phyloP scores from a whole-genome alignment of 768 basidiomycete genomes.

The Suillus occidentalis region DNA sequence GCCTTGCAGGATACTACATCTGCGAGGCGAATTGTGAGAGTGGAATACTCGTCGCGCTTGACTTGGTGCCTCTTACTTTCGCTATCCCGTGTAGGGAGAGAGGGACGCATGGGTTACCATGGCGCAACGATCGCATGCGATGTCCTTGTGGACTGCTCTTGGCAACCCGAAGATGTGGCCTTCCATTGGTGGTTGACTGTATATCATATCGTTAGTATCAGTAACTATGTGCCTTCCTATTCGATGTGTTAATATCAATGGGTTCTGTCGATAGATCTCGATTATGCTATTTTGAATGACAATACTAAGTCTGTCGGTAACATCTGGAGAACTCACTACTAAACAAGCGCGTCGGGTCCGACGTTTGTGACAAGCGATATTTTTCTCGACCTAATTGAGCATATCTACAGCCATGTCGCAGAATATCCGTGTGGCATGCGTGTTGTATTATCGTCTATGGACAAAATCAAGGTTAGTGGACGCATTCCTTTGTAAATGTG shows the following conservation, averaged over 20 bases:
- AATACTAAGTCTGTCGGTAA: background rate
- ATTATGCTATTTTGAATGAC: no score
- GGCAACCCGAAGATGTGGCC: background rate
- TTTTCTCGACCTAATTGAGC: background rate
- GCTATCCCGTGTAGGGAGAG: background rate
- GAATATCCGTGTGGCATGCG: background rate
- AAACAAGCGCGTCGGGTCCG: background rate
- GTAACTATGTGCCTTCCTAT: background rate
- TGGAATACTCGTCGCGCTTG: slow-evolving; percentile 84
- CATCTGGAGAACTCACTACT: background rate
- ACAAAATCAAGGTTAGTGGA: background rate
- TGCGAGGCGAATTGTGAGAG: slow-evolving; percentile 91
- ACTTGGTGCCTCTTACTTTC: slow-evolving; percentile 52
- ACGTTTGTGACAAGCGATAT: background rate
- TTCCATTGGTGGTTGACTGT: background rate
- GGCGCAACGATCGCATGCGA: background rate
- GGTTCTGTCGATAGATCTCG: background rate
- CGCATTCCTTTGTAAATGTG: background rate
- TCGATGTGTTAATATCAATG: background rate
- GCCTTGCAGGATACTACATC: slow-evolving; percentile 94
- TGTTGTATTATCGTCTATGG: background rate
- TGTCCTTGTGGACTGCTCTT: background rate
- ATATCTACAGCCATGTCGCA: background rate
- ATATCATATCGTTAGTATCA: background rate
- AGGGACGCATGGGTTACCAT: background rate